Base-by-base conservation (phyloP, 257 asterid genomes). In the Linderniella brevidens region DNA sequence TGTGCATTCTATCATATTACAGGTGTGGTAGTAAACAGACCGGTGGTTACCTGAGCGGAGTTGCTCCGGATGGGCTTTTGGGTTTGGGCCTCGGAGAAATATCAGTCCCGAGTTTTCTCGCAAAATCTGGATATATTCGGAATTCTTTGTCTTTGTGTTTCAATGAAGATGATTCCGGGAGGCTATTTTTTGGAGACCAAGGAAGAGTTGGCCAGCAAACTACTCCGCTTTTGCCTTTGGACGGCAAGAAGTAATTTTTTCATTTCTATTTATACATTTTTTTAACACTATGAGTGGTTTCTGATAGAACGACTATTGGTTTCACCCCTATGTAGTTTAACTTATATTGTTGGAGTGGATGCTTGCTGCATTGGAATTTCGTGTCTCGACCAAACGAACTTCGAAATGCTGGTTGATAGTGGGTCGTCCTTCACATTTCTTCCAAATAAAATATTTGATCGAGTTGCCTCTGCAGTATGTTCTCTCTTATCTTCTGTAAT, bases 21-120 rank as follows among this genome's bases (percentile, higher is more conserved):
- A 83, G 95, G 41, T 83, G 95, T 61, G 95, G 95, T 46, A 75
- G 80, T 73, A 73, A 65, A 67, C 95, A 84, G 63, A 80, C 72
- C 40, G 95, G 95, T 37, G 37, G 11, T 11, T 84, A 84, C 67
- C 58, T 84, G 71, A 64, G 67, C 17, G 95, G 92, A 61, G 53
- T 72, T 62, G 93, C 93, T 51, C 95, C 95, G 11, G 92, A 80
- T 49, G 95, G 95, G 47, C 61, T 84, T 49, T 51, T 84, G 78
- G 95, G 92, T 46, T 57, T 84, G 54, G 95, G 95, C 19, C 93
- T 86, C 0, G 92, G 93, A 18, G 71, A 69, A 19, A 61, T 80
- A 57, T 77, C 95, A n/a, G 66, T 84, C 46, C 79, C 80, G 53
- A 80, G 95, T 67, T 56, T 68, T 67, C 93, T 84, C 58, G 75